Conservation (phyloP, 768 basidiomycete genomes). For the Podaxis carcinomalis region DNA sequence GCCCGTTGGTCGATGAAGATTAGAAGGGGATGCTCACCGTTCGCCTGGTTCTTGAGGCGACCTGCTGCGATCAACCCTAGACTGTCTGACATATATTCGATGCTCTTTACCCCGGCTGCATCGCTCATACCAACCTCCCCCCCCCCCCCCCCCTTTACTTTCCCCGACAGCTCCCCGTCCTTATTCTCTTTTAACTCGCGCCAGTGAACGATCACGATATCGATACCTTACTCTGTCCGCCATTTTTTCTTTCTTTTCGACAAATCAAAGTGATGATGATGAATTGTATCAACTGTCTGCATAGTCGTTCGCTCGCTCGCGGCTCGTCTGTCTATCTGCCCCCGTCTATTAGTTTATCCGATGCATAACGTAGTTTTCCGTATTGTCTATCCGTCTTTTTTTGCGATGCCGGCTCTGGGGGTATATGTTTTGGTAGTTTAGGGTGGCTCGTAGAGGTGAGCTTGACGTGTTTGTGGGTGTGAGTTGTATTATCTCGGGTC, state of each 20-base stretch:
- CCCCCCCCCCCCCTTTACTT: not conserved
- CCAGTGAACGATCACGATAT: conserved; percentile 7
- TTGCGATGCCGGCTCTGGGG: conserved; percentile 1
- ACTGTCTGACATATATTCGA: conserved; percentile 1
- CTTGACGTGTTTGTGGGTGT: not conserved
- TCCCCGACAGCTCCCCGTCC: not conserved
- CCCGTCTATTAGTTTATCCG: conserved; percentile 7
- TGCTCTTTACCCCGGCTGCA: not conserved
- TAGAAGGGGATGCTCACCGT: conserved; percentile 3
- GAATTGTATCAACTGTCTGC: conserved; percentile 4
- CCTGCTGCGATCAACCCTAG: conserved; percentile 1
- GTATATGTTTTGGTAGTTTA: not conserved
- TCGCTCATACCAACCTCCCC: not conserved
- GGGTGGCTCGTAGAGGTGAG: not conserved
- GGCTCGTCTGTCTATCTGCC: not conserved
- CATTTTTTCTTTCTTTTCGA: not conserved
- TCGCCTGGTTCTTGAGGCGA: conserved; percentile 2
- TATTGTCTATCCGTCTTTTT: not conserved
- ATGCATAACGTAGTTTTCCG: conserved; percentile 7
- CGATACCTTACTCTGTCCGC: not conserved
- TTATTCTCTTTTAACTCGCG: not conserved
- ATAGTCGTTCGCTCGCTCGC: conserved; percentile 3
- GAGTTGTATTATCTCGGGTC: conserved; percentile 1
- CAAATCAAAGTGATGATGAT: conserved; percentile 4
- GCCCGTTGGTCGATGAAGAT: conserved; percentile 30